These are phyloP conservation scores for Balansia obtecta DNA, from an alignment of 2,329 filamentous ascomycete species.

Conservation along the genomic window DNA sequence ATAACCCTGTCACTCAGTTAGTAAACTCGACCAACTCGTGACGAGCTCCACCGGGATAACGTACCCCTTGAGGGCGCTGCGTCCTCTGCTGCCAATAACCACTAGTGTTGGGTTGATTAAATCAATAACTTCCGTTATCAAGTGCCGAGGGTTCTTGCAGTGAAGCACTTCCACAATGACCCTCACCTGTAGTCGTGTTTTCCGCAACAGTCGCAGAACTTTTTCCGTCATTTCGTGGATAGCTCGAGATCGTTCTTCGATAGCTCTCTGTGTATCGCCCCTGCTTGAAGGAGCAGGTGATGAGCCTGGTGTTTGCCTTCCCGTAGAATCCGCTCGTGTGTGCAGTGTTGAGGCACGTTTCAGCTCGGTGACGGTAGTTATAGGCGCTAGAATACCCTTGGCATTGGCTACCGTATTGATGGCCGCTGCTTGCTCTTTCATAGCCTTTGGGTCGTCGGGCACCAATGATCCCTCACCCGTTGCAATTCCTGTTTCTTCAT, in stretches of 20 bases:
- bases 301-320: slow-evolving; percentile 21
- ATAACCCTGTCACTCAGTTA: slow-evolving; percentile 58
- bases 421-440: slow-evolving; percentile 62
- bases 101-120: slow-evolving; percentile 82
- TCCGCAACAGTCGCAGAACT: slow-evolving; percentile 74
- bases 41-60: slow-evolving; percentile 17
- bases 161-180: slow-evolving; percentile 94
- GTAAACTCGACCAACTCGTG: slow-evolving; percentile 5
- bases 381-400: slow-evolving; percentile 19
- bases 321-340: slow-evolving; percentile 17
- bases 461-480: slow-evolving; percentile 38
- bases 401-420: slow-evolving; percentile 49
- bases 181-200: slow-evolving; percentile 83
- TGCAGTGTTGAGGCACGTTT: slow-evolving; percentile 17
- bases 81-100: slow-evolving; percentile 80
- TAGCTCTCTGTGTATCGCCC: slow-evolving; percentile 45
- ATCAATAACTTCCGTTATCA: slow-evolving; percentile 96
- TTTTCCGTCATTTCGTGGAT: slow-evolving; percentile 75
- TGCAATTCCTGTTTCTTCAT: slow-evolving; percentile 64
- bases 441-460: slow-evolving; percentile 61
- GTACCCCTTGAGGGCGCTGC: slow-evolving; percentile 87
- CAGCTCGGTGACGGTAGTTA: slow-evolving; percentile 23
- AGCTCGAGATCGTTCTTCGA: slow-evolving; percentile 69
- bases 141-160: slow-evolving; percentile 92
- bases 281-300: slow-evolving; percentile 36